These are phyloP conservation scores for Zygosaccharomyces sapae DNA, from an alignment of 1,139 yeast genomes.

Conservation along the genomic window DNA sequence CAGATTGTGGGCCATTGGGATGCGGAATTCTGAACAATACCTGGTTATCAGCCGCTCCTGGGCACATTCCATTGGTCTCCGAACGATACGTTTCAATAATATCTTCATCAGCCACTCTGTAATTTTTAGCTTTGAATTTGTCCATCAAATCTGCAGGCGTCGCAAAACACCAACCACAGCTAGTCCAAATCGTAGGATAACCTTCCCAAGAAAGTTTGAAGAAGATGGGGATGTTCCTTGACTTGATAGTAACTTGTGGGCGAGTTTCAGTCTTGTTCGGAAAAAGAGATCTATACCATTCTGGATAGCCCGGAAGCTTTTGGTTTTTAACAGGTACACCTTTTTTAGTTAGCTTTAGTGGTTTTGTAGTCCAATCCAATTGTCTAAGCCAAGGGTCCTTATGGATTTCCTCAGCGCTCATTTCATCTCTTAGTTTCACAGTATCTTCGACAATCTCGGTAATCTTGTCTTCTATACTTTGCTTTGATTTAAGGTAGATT, in stretches of 20 bases:
- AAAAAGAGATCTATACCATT: constrained; percentile 82
- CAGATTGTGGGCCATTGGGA: constrained; percentile 71
- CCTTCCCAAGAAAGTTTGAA: constrained; percentile 83
- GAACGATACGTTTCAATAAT: constrained; percentile 14
- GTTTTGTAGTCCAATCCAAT: constrained; percentile 76
- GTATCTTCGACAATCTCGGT: constrained; percentile 58
- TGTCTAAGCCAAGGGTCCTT: constrained; percentile 87
- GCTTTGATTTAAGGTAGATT: constrained; percentile 56
- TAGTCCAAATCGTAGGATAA: constrained; percentile 73
- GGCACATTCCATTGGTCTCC: constrained; percentile 2
- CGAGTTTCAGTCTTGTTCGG: constrained; percentile 42
- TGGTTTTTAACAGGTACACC: constrained; percentile 75
- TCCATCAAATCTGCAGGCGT: constrained; percentile 43
- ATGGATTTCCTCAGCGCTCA: constrained; percentile 30
- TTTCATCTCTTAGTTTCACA: constrained; percentile 40
- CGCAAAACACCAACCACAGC: constrained; percentile 85
- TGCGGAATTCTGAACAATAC: constrained; percentile 75
- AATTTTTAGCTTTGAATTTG: constrained; percentile 50
- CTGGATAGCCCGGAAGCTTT: constrained; percentile 85
- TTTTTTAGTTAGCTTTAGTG: constrained; percentile 58
- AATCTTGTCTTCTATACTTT: constrained; percentile 56
- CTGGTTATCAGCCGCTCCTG: constrained; percentile 9
- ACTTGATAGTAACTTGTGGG: constrained; percentile 62
- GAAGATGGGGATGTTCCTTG: constrained; percentile 73
- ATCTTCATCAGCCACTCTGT: constrained; percentile 36